Conservation (phyloP, 1,139 yeast genomes). For the Taphrina communis region DNA sequence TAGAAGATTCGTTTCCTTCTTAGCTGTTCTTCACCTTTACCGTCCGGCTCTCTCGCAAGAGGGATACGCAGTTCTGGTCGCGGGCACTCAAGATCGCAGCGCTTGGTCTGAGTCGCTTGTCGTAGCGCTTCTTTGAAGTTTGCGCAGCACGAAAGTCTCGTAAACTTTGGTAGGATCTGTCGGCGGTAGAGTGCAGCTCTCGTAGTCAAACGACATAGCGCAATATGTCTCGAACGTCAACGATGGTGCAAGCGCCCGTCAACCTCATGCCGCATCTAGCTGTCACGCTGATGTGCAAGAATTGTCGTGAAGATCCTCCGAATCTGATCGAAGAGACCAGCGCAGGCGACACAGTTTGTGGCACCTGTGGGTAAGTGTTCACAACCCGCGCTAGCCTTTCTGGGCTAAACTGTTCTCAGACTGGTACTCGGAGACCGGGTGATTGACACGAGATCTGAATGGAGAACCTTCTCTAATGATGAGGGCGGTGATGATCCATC, state of each 20-base stretch:
- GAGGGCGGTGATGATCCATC: constrained; percentile 98
- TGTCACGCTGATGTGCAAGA: constrained; percentile 91
- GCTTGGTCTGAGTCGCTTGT: not conserved
- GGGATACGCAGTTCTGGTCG: constrained; percentile 24
- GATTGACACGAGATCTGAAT: constrained; percentile 94
- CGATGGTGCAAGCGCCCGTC: constrained; percentile 31
- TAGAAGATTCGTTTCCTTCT: constrained; percentile 7
- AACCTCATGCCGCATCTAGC: constrained; percentile 60
- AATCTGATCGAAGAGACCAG: constrained; percentile 92
- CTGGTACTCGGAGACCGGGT: constrained; percentile 88
- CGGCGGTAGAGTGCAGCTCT: not conserved
- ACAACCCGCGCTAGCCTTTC: constrained; percentile 6
- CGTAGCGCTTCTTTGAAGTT: constrained; percentile 3
- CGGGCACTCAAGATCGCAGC: not conserved
- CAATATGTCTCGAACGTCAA: constrained; percentile 29
- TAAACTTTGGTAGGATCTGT: not conserved
- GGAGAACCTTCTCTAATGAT: constrained; percentile 95
- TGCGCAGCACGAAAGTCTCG: constrained; percentile 16
- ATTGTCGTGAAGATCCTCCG: constrained; percentile 93
- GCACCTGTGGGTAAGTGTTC: constrained; percentile 71
- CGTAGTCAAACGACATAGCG: too few species aligned
- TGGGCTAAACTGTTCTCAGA: constrained; percentile 18
- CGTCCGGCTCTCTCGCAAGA: constrained; percentile 5
- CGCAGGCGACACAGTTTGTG: constrained; percentile 98
- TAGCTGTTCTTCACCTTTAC: constrained; percentile 15